A percentile compares a stretch with the other conserved stretches of the same genome.
Evolutionary conservation across 2,329 filamentous ascomycete genomes (phyloP).

Genomic region (Calonectria pseudoreteaudii): DNA sequence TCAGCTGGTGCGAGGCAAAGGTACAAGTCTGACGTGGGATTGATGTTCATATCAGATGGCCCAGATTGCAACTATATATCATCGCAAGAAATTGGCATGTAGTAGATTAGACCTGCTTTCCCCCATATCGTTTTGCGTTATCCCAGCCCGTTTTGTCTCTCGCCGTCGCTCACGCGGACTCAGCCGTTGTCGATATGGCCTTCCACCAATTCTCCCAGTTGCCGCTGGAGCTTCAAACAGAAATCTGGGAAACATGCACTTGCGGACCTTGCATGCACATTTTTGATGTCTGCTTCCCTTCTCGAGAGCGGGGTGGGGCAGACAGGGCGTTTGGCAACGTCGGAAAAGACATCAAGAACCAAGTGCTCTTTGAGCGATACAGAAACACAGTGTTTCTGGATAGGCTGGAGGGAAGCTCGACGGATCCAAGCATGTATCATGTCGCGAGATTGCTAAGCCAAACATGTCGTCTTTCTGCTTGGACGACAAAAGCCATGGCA

Average conservation of each 20-base stretch:
- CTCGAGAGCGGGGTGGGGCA: constrained; percentile 27
- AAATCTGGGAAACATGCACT: constrained; percentile 38
- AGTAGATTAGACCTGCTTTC: background rate
- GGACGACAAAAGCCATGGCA: background rate
- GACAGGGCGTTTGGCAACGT: constrained; percentile 28
- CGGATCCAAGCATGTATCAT: constrained; percentile 37
- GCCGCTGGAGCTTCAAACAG: constrained; percentile 38
- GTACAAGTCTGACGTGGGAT: constrained; percentile 21
- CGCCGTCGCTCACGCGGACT: background rate
- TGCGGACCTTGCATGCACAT: constrained; percentile 42
- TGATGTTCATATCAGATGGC: background rate
- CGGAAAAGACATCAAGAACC: background rate
- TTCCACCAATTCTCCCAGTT: constrained; percentile 36
- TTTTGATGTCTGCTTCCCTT: constrained; percentile 45
- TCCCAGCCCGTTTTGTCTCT: background rate
- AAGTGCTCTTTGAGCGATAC: constrained; percentile 17
- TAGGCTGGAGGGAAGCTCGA: constrained; percentile 7
- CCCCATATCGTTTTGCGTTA: constrained; percentile 12
- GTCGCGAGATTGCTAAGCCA: constrained; percentile 14
- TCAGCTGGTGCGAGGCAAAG: background rate
- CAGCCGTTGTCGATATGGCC: constrained; percentile 24
- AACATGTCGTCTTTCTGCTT: constrained; percentile 25
- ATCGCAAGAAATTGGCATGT: background rate
- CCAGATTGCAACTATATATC: background rate
- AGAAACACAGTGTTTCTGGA: constrained; percentile 38